Percentiles rank a stretch among this genome's conserved stretches.
These are phyloP conservation scores for Cercospora sp. DNA, from an alignment of 2,329 filamentous ascomycete genomes.

Conservation along the genomic window DNA sequence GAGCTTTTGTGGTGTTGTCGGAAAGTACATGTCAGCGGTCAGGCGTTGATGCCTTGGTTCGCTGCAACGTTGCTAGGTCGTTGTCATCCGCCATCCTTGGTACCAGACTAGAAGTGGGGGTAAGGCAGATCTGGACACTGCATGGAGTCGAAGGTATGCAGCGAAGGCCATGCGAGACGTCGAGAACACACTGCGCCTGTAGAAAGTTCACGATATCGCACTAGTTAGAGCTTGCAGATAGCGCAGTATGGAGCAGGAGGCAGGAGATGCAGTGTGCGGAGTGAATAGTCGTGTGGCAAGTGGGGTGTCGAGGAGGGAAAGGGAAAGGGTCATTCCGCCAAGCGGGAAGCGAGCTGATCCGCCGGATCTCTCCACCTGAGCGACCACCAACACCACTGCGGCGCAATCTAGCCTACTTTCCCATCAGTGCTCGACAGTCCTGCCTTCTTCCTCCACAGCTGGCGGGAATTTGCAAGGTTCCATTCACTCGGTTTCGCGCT, in stretches of 20 bases:
- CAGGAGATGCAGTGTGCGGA: not conserved
- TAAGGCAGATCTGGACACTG: not conserved
- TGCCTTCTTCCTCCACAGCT: not conserved
- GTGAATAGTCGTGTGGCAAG: not conserved
- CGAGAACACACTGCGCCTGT: not conserved
- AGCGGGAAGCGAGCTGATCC: not conserved
- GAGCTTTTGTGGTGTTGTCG: not conserved
- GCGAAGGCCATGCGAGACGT: not conserved
- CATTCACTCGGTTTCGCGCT: not conserved
- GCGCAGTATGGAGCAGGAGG: not conserved
- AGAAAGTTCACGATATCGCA: not conserved
- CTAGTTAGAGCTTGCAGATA: not conserved
- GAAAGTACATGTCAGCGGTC: not conserved
- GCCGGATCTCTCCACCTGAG: not conserved
- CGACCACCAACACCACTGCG: not conserved
- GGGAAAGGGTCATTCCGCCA: constrained; percentile 1
- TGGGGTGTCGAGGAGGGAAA: not conserved
- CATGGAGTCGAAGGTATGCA: not conserved
- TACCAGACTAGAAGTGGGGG: not conserved
- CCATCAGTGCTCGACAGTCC: not conserved
- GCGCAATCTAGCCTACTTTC: not conserved
- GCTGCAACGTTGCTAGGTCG: not conserved
- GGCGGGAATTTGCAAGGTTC: not conserved
- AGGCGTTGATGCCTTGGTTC: not conserved
- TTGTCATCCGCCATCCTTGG: not conserved